A percentile compares a stretch with the other conserved stretches of the same genome.
Evolutionary conservation across 257 asterid genomes (phyloP).

Genomic region (Solanum neorickii): DNA sequence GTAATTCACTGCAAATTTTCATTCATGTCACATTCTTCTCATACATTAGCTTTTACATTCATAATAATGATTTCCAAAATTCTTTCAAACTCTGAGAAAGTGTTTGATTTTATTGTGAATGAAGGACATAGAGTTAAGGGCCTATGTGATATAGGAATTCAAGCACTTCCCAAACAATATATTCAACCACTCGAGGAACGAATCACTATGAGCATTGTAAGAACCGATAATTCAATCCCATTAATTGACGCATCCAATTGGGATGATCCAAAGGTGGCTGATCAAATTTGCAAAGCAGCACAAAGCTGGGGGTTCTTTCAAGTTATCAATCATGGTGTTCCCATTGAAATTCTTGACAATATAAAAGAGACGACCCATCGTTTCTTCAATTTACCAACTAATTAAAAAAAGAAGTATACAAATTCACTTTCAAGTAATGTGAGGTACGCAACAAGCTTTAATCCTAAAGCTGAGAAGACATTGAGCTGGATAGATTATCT

Average conservation of each 20-base stretch:
- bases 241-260: conserved; percentile 12
- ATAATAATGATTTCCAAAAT: neutral
- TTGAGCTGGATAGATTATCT: no score
- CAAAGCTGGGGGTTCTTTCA: conserved; percentile 22
- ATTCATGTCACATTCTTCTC: neutral
- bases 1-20: neutral
- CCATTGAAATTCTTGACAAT: conserved; percentile 1
- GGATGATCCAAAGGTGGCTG: conserved; percentile 9
- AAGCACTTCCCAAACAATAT: conserved; percentile 10
- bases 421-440: no score
- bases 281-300: conserved; percentile 12
- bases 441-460: no score
- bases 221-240: conserved; percentile 2
- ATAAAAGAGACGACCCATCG: no score
- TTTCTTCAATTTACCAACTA: no score
- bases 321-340: conserved; percentile 16
- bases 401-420: no score
- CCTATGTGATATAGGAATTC: conserved; percentile 2
- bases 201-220: neutral
- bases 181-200: conserved; percentile 14
- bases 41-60: neutral
- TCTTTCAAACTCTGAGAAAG: neutral
- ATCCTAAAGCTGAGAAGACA: no score
- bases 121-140: conserved; percentile 22
- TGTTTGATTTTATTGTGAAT: conserved; percentile 2